Evolutionary conservation across 192 early-diverging fungal species (phyloP).

Genomic region (Coemansia interrupta): DNA sequence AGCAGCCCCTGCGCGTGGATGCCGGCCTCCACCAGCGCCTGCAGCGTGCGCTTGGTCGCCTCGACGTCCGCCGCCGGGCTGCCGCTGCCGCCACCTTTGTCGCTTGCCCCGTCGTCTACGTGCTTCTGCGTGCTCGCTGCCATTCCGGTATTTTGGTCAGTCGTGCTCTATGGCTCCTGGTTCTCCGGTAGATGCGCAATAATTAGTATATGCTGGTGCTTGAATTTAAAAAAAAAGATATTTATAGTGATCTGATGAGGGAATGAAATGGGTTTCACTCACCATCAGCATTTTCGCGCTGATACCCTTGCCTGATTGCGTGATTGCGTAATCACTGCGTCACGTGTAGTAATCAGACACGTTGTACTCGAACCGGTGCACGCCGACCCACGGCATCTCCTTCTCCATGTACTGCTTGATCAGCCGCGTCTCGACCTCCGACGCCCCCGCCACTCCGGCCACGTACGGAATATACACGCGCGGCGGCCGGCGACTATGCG

Average conservation of each 20-base stretch:
- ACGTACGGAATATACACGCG: slow-evolving; percentile 48
- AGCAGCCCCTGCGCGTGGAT: slow-evolving; percentile 42
- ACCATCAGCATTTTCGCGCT: no score
- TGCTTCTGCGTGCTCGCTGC: slow-evolving; percentile 4
- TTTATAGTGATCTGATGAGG: no score
- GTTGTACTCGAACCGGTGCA: slow-evolving; percentile 50
- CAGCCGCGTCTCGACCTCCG: slow-evolving; percentile 47
- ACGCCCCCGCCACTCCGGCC: slow-evolving; percentile 29
- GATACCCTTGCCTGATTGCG: no score
- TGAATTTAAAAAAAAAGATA: no score
- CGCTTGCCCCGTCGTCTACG: neutral
- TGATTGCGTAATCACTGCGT: neutral
- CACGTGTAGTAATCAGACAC: slow-evolving; percentile 29
- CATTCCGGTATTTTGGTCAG: neutral
- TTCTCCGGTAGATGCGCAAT: no score
- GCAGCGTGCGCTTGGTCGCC: slow-evolving; percentile 46
- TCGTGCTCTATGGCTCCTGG: no score
- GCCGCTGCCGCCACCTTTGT: slow-evolving; percentile 1
- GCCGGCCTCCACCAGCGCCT: slow-evolving; percentile 46
- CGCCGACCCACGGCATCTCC: slow-evolving; percentile 38
- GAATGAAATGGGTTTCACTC: no score
- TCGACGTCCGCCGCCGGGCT: slow-evolving; percentile 24
- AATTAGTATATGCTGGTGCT: no score
- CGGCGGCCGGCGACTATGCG: slow-evolving; percentile 25
- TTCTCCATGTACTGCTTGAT: slow-evolving; percentile 48